Percentiles rank a stretch among this genome's conserved stretches.
Conservation (phyloP, 2,329 filamentous ascomycete genomes). For the Fusarium sp. region DNA sequence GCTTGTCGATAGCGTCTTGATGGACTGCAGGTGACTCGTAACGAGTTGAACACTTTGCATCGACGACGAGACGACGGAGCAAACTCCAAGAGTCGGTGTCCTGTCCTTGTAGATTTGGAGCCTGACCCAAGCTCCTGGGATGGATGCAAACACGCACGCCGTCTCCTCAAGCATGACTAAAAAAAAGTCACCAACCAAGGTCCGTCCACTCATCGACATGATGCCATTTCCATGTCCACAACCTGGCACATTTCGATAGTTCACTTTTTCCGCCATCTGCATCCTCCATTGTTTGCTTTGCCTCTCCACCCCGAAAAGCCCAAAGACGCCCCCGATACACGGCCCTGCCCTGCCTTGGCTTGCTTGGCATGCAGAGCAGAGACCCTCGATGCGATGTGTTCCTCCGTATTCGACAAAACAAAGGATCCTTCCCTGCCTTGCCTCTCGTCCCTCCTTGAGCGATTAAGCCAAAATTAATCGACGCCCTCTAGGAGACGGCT, state of each 20-base stretch:
- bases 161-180: neutral
- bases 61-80: neutral
- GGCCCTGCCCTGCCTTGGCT: neutral
- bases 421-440: neutral
- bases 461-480: conserved; percentile 16
- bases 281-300: conserved; percentile 7
- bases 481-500: conserved; percentile 1
- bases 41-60: conserved; percentile 3
- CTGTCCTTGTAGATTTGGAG: conserved; percentile 6
- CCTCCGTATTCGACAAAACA: neutral
- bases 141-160: neutral
- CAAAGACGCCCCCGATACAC: conserved; percentile 1
- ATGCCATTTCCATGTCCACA: conserved; percentile 30
- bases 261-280: neutral
- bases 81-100: neutral
- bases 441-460: conserved; percentile 5
- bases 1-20: conserved; percentile 16
- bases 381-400: conserved; percentile 16
- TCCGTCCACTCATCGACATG: conserved; percentile 16
- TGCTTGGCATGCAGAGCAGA: conserved; percentile 6
- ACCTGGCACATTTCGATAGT: conserved; percentile 21
- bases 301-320: conserved; percentile 5
- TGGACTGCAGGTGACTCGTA: conserved; percentile 2
- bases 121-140: conserved; percentile 7
- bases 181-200: neutral